Percentiles rank a stretch among this genome's conserved stretches.
Evolutionary conservation across 2,329 filamentous ascomycete species (phyloP).

Genomic region (Cyphellophora europaea): DNA sequence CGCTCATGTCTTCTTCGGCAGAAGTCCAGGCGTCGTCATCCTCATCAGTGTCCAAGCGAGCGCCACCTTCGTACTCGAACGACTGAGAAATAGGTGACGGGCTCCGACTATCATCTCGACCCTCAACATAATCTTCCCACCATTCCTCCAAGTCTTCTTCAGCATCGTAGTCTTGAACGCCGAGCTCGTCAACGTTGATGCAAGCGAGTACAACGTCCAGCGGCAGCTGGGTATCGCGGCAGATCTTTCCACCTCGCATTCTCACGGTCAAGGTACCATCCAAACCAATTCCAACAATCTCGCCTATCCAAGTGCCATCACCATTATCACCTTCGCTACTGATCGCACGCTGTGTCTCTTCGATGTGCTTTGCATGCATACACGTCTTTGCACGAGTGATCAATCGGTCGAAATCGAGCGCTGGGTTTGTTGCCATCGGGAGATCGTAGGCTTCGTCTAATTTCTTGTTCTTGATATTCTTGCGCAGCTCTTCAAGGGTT

Average conservation of each 20-base stretch:
- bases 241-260: conserved; percentile 40
- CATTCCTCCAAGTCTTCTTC: conserved; percentile 16
- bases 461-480: conserved; percentile 8
- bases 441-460: conserved; percentile 3
- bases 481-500: not conserved
- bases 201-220: conserved; percentile 41
- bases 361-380: not conserved
- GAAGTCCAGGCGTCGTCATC: conserved; percentile 32
- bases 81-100: conserved; percentile 21
- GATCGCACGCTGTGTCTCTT: not conserved
- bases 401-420: not conserved
- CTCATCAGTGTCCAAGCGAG: conserved; percentile 31
- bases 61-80: conserved; percentile 35
- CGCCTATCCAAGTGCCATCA: conserved; percentile 43
- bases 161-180: conserved; percentile 24
- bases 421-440: not conserved
- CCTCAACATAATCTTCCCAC: too few species aligned
- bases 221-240: conserved; percentile 40
- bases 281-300: conserved; percentile 44
- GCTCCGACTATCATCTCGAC: conserved; percentile 18
- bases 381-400: not conserved
- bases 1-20: conserved; percentile 27
- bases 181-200: conserved; percentile 23
- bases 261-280: conserved; percentile 46
- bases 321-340: not conserved